Base-by-base conservation (phyloP, 148 eudicot genomes). In the Oxyria digyna region DNA sequence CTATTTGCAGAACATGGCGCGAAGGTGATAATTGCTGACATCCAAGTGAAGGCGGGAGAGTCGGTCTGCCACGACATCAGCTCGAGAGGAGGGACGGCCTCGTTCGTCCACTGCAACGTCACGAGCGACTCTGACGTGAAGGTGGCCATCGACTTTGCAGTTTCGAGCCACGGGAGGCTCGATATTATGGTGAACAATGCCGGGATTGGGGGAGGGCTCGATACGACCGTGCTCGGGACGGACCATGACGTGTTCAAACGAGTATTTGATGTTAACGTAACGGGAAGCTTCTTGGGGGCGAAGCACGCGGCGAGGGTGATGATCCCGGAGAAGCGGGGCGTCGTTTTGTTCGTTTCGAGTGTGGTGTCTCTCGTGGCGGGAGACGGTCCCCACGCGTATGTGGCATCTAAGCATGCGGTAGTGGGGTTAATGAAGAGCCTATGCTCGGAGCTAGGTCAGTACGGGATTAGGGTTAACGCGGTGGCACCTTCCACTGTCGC, bases 391-490 rank as follows among this genome's bases (percentile, higher is more conserved):
- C 62, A 69, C 11, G 67, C 49, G 3, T 59, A 71, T 15, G 59
- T 32, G 67, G 67, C 52, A 7, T 71, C 73, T 3, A 71, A 71
- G 52, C 73, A 71, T 45, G 73, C 67, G 6, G 33, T 38, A 6
- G 42, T 71, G 31, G 73, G 73, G 67, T 37, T 59, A 10, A 59
- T 71, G 73, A 71, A 71, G 49, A 71, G 62, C 54, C 42, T 71
- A 4, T 55, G 73, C 42, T 42, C 42, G 35, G 73, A 71, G 67
- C 67, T 71, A 18, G 73, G 73, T 0, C 67, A 59, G 24, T 37
- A 71, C 15, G 73, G 73, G 50, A 71, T 71, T 32, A 41, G 73
- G 14, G 73, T 71, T 23, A 71, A 71, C 20, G 73, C 73, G 13
- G 42, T 71, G 4, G 62, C 73, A 41, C 73, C 73, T 13, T 71